phyloP scores from a whole-genome alignment of 169 alveolate species.

The Plasmodium gallinaceum region DNA sequence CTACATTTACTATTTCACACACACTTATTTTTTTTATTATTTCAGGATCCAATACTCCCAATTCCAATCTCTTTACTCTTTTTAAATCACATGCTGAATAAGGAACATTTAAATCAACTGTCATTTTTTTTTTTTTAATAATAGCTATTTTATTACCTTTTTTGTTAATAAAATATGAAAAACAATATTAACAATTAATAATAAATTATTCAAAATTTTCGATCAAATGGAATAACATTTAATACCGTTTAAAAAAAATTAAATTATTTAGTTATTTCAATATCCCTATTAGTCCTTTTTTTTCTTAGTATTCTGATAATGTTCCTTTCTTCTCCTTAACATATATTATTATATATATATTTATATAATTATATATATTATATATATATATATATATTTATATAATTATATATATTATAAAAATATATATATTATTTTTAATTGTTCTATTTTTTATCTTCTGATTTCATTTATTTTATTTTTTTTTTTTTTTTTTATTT shows the following conservation, averaged over 20 bases:
- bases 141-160: not conserved
- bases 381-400: conserved; percentile 16
- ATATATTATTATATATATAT: not conserved
- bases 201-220: too few relatives aligned
- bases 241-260: too few relatives aligned
- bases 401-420: not conserved
- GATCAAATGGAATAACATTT: too few relatives aligned
- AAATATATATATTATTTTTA: not conserved
- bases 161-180: too few relatives aligned
- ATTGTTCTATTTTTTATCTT: too few relatives aligned
- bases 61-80: conserved; percentile 88
- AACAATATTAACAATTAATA: too few relatives aligned
- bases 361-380: not conserved
- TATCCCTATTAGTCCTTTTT: not conserved
- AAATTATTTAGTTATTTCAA: not conserved
- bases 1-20: conserved; percentile 91
- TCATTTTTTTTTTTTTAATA: conserved; percentile 11
- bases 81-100: conserved; percentile 90
- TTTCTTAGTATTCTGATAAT: not conserved
- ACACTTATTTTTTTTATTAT: conserved; percentile 90
- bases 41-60: conserved; percentile 92
- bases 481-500: too few relatives aligned
- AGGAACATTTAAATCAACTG: conserved; percentile 89
- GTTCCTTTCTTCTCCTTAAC: not conserved
- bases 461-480: too few relatives aligned